phyloP scores from a whole-genome alignment of 768 basidiomycete species.

The Tubosaeta sp. region DNA sequence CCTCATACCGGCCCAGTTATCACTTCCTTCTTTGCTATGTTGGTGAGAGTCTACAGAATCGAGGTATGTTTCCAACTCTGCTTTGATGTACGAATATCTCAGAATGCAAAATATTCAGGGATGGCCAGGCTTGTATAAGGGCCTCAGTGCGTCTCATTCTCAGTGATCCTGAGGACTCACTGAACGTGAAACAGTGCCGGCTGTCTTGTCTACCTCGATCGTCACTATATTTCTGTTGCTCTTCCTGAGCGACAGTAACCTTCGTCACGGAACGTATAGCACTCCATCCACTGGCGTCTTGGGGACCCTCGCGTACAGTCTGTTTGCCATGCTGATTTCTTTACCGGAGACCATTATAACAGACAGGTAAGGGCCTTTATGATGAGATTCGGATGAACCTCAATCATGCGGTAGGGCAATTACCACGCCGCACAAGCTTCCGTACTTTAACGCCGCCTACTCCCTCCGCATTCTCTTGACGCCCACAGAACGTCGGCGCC shows the following conservation, averaged over 20 bases:
- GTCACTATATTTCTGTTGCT: slow-evolving; percentile 55
- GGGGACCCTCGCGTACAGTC: slow-evolving; percentile 60
- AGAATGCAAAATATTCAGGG: slow-evolving; percentile 39
- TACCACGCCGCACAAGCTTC: slow-evolving; percentile 75
- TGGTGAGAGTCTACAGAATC: slow-evolving; percentile 61
- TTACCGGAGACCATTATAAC: slow-evolving; percentile 71
- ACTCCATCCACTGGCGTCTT: slow-evolving; percentile 58
- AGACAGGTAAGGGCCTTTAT: slow-evolving; percentile 51
- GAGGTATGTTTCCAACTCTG: slow-evolving; percentile 47
- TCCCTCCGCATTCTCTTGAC: slow-evolving; percentile 72
- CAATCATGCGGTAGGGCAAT: slow-evolving; percentile 51
- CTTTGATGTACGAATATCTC: neutral
- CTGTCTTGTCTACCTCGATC: slow-evolving; percentile 43
- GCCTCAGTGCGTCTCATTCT: slow-evolving; percentile 46
- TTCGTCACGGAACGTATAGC: slow-evolving; percentile 62
- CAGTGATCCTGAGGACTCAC: slow-evolving; percentile 34
- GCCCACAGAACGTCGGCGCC: slow-evolving; percentile 71
- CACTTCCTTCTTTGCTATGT: slow-evolving; percentile 71
- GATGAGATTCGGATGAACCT: neutral
- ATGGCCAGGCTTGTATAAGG: slow-evolving; percentile 75
- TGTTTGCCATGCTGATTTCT: slow-evolving; percentile 61
- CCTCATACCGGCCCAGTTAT: slow-evolving; percentile 78
- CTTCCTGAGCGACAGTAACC: slow-evolving; percentile 52
- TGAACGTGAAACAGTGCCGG: slow-evolving; percentile 43
- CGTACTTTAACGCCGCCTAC: slow-evolving; percentile 53